Conservation (phyloP, 768 basidiomycete species). For the Kwoniella botswanensis region DNA sequence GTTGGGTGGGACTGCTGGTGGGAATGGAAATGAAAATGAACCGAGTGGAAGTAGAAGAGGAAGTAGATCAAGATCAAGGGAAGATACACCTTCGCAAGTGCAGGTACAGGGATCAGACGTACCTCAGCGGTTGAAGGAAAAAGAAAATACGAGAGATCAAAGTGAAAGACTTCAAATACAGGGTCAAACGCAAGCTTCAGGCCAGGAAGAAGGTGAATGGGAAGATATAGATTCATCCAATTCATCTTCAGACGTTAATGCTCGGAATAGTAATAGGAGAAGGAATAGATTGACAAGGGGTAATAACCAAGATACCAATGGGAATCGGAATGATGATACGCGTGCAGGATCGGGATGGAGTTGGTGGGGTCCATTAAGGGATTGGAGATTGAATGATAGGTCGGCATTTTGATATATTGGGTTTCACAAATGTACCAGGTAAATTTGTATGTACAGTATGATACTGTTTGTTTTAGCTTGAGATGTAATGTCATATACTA, state of each 20-base stretch:
- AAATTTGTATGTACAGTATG: neutral
- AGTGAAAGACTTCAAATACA: neutral
- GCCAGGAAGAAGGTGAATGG: slow-evolving; percentile 26
- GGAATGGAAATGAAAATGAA: too few relatives aligned
- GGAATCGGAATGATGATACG: neutral
- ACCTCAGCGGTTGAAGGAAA: slow-evolving; percentile 7
- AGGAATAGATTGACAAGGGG: slow-evolving; percentile 4
- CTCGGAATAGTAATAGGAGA: slow-evolving; percentile 17
- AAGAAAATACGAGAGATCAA: neutral
- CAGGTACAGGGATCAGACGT: slow-evolving; percentile 1
- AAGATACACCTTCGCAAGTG: slow-evolving; percentile 12
- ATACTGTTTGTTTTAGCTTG: too few relatives aligned
- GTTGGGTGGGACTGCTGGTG: slow-evolving; percentile 10
- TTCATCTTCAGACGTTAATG: slow-evolving; percentile 6
- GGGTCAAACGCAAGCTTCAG: neutral
- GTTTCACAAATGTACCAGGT: neutral
- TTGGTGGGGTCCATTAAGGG: slow-evolving; percentile 58
- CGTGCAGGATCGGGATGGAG: slow-evolving; percentile 45
- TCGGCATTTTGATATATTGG: slow-evolving; percentile 30
- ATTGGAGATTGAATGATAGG: slow-evolving; percentile 51
- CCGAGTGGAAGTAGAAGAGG: slow-evolving; percentile 3
- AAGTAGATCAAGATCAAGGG: neutral
- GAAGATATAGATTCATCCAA: slow-evolving; percentile 36
- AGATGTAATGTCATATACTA: too few relatives aligned
- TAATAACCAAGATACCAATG: slow-evolving; percentile 2